Base-by-base conservation (phyloP, 306 rosid species). In the Potentilla sterilis region DNA sequence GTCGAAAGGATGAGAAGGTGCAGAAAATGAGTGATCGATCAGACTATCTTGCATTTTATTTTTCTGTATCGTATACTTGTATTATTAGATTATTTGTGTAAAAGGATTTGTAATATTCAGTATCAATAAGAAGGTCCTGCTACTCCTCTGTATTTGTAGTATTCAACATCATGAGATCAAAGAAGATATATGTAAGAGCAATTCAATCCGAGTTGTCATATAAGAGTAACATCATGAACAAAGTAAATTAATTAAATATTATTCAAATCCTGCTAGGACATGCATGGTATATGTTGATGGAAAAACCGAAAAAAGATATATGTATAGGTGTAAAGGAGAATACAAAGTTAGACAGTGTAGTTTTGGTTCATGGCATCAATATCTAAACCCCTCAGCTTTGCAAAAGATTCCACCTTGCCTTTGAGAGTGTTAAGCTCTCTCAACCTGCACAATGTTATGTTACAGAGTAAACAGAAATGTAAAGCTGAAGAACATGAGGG, bases 371-470 rank as follows among this genome's bases (percentile, higher is more conserved):
- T 81, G 62, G 85, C 77, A n/a, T 91, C 94, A 22, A 91, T 76
- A 48, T 91, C 91, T 75, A 87, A 57, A 65, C 97, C 97, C 83
- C 77, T 80, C 35, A 86, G 87, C 84, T 78, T 91, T 69, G 89
- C 94, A 67, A 84, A 84, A 34, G 92, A 87, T 77, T 91, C 94
- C 69, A 89, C 97, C 74, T 47, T 87, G 15, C 89, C 94, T 79
- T 91, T 91, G 48, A 87, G 83, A 49, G 97, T 91, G 86, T 87
- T 91, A 80, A 91, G 92, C 86, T 89, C 97, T 79, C 97, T 85
- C 87, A 91, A 46, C 87, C 92, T 91, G 81, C 84, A 83, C 47
- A 69, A 18, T 14, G 18, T 15, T 7, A 18, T 7, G 35, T 15
- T 7, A 47, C 34, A 5, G 6, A 32, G 16, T 0, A 34, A 52